Evolutionary conservation across 257 asterid genomes (phyloP).

Genomic region (Eucommia ulmoides): DNA sequence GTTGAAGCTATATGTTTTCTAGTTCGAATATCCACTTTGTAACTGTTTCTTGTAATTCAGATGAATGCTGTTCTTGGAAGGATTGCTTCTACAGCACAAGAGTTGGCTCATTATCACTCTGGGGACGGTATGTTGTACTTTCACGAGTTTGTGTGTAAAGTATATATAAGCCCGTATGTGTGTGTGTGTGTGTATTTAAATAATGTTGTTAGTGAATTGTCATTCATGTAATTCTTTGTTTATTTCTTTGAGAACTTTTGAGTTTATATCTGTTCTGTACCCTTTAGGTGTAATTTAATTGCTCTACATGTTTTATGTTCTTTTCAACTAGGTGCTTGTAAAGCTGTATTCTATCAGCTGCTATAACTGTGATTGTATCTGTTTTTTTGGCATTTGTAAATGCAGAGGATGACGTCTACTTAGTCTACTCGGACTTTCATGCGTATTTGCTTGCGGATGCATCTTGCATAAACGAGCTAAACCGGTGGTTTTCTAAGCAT

Average conservation of each 20-base stretch:
- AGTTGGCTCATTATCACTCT: conserved; percentile 89
- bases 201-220: no score
- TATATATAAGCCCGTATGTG: no score
- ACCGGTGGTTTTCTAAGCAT: conserved; percentile 83
- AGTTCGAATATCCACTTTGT: conserved; percentile 5
- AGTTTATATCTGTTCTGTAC: no score
- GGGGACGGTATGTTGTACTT: conserved; percentile 99
- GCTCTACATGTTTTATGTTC: no score
- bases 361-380: no score
- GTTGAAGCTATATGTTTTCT: conserved; percentile 2
- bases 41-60: conserved; percentile 23
- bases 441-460: conserved; percentile 72
- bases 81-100: conserved; percentile 87
- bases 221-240: no score
- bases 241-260: no score
- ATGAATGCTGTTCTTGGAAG: conserved; percentile 89
- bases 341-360: no score
- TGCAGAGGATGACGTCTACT: conserved; percentile 82
- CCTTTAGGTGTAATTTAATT: no score
- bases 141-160: no score
- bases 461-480: conserved; percentile 79
- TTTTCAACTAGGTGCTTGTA: no score
- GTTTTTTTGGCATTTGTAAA: conserved; percentile 4
- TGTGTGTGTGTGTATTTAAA: no score
- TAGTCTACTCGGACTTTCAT: conserved; percentile 81